Evolutionary conservation across 2,329 filamentous ascomycete genomes (phyloP).

Genomic region (Purpureocillium lavendulum): DNA sequence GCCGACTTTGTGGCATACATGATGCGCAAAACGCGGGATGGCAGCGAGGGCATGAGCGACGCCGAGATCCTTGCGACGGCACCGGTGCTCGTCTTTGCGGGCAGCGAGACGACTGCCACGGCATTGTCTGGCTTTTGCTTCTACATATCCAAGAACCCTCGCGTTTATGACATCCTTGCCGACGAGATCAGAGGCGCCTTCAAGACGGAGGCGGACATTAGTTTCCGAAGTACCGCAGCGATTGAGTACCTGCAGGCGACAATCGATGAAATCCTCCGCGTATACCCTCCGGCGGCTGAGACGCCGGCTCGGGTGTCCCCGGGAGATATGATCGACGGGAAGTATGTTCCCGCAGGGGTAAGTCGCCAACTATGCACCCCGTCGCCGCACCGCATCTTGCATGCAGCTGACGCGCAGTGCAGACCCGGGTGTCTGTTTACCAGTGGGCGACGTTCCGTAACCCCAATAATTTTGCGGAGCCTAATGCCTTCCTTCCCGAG

Average conservation of each 20-base stretch:
- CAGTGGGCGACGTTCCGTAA: slow-evolving; percentile 36
- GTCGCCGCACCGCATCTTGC: no score
- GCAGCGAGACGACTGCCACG: slow-evolving; percentile 25
- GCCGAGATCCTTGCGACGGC: slow-evolving; percentile 23
- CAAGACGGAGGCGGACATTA: slow-evolving; percentile 26
- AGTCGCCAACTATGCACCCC: no score
- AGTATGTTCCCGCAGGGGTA: slow-evolving; percentile 24
- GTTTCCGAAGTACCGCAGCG: slow-evolving; percentile 17
- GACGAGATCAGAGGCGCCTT: slow-evolving; percentile 27
- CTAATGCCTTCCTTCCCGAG: slow-evolving; percentile 37
- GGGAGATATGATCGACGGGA: slow-evolving; percentile 23
- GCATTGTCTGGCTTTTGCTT: slow-evolving; percentile 20
- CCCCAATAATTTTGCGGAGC: slow-evolving; percentile 33
- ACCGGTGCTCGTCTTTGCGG: slow-evolving; percentile 17
- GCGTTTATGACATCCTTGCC: slow-evolving; percentile 19
- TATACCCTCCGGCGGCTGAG: slow-evolving; percentile 26
- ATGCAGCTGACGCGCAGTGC: no score
- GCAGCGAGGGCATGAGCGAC: slow-evolving; percentile 17
- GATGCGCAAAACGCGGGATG: slow-evolving; percentile 17
- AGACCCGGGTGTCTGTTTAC: slow-evolving; percentile 33
- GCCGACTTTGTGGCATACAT: slow-evolving; percentile 16
- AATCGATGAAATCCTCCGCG: slow-evolving; percentile 32
- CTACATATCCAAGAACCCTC: slow-evolving; percentile 20
- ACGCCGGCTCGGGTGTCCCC: slow-evolving; percentile 16
- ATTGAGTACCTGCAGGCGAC: slow-evolving; percentile 29